Evolutionary conservation across 164 flowering plant species (phyloP), one percentile per base, ranked within the genome.

Genomic region (Sedum album): DNA sequence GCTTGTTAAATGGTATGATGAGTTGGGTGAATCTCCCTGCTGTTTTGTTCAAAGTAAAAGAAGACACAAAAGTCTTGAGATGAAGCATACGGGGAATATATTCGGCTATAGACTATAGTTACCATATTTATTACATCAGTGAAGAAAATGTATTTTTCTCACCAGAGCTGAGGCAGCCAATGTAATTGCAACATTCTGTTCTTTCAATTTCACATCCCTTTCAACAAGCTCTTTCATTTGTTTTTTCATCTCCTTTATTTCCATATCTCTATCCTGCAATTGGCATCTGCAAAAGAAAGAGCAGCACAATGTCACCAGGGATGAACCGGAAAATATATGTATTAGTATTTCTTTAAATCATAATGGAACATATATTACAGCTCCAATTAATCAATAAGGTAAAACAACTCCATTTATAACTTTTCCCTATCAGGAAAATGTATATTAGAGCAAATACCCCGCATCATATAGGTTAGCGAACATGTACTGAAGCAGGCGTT

Each of bases 401-500:
- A 48, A 48, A 18, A 20, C 21, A n/a, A 6, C 55, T 48, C 55
- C 55, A 48, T 48, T 48, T 9, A 48, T 11, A 48, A 20, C 21
- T 20, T 20, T 48, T 48, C 8, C 25, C 17, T 44, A n/a, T 0
- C 11, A 7, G 42, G 42, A 39, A n/a, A 39, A 39, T 13, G 42
- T 39, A 39, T 39, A 7, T 7, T 13, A 39, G 39, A 48, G 61
- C 25, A 65, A 73, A 53, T 46, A 94, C 99, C 97, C 88, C 72
- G 92, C 71, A 71, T 94, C 92, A 60, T 81, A 93, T 72, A 93
- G 81, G 66, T 85, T 81, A 76, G 81, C 88, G 77, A 91, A 91
- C 89, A 90, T 94, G 71, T 88, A 85, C 44, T 91, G 99, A 68
- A 94, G 96, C 76, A 91, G 77, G 78, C 78, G 85, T 81, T 90